Base-by-base conservation (phyloP, 2,329 filamentous ascomycete species). In the Triangularia setosa region DNA sequence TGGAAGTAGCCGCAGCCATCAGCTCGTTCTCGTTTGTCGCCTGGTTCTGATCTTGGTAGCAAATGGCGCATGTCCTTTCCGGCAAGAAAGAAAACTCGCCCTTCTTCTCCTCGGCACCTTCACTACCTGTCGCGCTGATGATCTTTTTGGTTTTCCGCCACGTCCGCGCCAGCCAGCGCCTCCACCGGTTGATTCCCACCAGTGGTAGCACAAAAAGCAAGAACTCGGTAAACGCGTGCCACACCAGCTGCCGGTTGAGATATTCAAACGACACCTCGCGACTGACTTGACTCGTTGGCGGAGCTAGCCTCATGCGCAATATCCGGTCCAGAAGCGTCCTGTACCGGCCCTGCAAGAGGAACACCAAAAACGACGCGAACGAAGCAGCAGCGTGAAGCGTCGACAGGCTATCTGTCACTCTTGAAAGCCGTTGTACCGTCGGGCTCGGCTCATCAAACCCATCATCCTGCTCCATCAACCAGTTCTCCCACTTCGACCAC, bases 181-280 rank as follows among this genome's bases (percentile, higher is more conserved):
- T 87, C 95, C 95, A 99, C 69, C 93, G 87, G 72, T 91, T 90
- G 70, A 99, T 94, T 60, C 95, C 95, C 52, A 99, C 91, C n/a
- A 99, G 84, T 0, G 95, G 95, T n/a, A 99, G 83, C 18, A 98
- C 85, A 76, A 98, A 99, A 30, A 99, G 85, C n/a, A 99, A 82
- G 72, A 99, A 99, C 75, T 99, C 95, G 25, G 95, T 99, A 73
- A 99, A 97, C n/a, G 95, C 95, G 78, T 99, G 95, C 95, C 95
- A 99, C 40, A 99, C 95, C 11, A 99, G 87, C 78, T 99, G 95
- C 57, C 95, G 89, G 76, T 99, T 99, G 58, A 98, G 86, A 73
- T 97, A 98, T 78, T 99, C 95, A 74, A 99, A 98, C 1, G 92
- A 96, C 25, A 99, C 93, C 77, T 98, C 93, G 30, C 94, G 86